These are phyloP conservation scores for Dryadomyces quercus-mongolicae DNA, from an alignment of 2,329 filamentous ascomycete species.

Conservation along the genomic window DNA sequence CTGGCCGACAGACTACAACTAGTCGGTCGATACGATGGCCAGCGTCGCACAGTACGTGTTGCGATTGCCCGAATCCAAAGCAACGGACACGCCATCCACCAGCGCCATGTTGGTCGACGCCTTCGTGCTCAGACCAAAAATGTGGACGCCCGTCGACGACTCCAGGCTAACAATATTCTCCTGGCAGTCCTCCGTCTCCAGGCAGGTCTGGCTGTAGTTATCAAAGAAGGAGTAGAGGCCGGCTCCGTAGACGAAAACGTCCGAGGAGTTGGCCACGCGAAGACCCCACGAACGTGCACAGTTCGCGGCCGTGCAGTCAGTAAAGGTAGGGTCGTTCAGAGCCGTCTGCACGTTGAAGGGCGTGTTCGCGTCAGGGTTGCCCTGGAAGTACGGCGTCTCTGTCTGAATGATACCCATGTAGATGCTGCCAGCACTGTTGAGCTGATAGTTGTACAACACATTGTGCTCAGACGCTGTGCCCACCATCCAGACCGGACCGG, in stretches of 20 bases:
- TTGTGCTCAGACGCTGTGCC: conserved; percentile 59
- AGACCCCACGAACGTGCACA: conserved; percentile 72
- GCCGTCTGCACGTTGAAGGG: conserved; percentile 48
- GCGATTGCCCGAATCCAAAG: conserved; percentile 47
- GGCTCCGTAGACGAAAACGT: conserved; percentile 59
- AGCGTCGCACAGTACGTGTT: conserved; percentile 55
- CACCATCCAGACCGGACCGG: conserved; percentile 68
- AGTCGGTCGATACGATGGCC: conserved; percentile 30
- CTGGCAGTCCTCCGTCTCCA: conserved; percentile 58
- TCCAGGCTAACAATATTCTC: conserved; percentile 66
- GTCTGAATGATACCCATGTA: conserved; percentile 79
- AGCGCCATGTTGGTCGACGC: conserved; percentile 63
- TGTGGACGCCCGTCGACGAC: conserved; percentile 40
- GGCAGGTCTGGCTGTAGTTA: conserved; percentile 64
- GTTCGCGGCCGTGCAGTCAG: conserved; percentile 31
- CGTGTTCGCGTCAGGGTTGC: conserved; percentile 60
- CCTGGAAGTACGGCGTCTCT: conserved; percentile 81
- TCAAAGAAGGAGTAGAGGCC: conserved; percentile 77
- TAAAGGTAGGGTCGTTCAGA: conserved; percentile 60
- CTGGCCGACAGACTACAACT: not conserved
- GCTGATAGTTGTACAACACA: conserved; percentile 72
- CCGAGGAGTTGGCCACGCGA: conserved; percentile 53
- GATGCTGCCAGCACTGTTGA: conserved; percentile 63
- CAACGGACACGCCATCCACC: conserved; percentile 40
- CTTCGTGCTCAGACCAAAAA: conserved; percentile 65